Evolutionary conservation across 2,329 filamentous ascomycete genomes (phyloP).

Genomic region (Monosporascus sp.): DNA sequence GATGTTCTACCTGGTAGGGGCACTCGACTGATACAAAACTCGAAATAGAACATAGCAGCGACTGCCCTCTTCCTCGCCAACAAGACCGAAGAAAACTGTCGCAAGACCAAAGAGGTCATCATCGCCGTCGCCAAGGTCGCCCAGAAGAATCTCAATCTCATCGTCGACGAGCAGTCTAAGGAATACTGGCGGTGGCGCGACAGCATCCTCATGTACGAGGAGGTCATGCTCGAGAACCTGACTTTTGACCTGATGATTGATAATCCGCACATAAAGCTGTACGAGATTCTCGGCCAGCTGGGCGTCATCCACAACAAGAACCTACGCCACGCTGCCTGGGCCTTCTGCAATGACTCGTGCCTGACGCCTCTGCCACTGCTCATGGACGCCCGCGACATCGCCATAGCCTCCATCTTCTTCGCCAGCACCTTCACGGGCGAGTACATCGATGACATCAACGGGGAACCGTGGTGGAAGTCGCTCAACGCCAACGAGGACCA

Average conservation of each 20-base stretch:
- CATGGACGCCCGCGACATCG: slow-evolving; percentile 73
- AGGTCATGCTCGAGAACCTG: slow-evolving; percentile 82
- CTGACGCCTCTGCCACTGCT: slow-evolving; percentile 81
- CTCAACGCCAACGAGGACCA: slow-evolving; percentile 66
- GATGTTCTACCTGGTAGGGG: background rate
- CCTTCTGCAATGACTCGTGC: slow-evolving; percentile 86
- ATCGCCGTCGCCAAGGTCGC: slow-evolving; percentile 90
- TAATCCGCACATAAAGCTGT: slow-evolving; percentile 80
- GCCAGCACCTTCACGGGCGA: slow-evolving; percentile 70
- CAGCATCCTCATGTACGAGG: slow-evolving; percentile 86
- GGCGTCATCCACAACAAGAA: slow-evolving; percentile 72
- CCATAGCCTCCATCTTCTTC: slow-evolving; percentile 81
- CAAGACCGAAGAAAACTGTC: slow-evolving; percentile 94
- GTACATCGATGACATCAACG: slow-evolving; percentile 70
- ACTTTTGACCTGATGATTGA: slow-evolving; percentile 93
- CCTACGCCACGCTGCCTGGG: slow-evolving; percentile 83
- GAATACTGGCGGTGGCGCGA: slow-evolving; percentile 99
- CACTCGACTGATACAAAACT: slow-evolving; percentile 9
- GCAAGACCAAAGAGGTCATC: slow-evolving; percentile 92
- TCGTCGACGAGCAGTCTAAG: slow-evolving; percentile 94
- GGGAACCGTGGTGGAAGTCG: slow-evolving; percentile 81
- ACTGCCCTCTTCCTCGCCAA: slow-evolving; percentile 91
- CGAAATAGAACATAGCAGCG: slow-evolving; percentile 68
- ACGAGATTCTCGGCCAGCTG: slow-evolving; percentile 71
- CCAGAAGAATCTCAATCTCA: slow-evolving; percentile 84